Evolutionary conservation across 768 basidiomycete species (phyloP).

Genomic region (Mrakia blollopis): DNA sequence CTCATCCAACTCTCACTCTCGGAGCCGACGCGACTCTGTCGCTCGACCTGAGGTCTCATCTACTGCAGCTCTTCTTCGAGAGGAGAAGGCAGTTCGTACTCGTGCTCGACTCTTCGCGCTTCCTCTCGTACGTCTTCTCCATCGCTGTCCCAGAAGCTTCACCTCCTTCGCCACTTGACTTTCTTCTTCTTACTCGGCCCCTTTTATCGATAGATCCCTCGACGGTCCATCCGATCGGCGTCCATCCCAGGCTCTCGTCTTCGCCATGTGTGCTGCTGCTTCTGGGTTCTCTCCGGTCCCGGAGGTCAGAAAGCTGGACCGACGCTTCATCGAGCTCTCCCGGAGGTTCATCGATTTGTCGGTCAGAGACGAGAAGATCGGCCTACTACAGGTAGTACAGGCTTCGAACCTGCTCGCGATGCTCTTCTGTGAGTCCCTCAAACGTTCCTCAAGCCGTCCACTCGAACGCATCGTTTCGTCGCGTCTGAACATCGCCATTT

Average conservation of each 20-base stretch:
- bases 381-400: neutral
- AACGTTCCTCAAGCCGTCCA: too few species aligned
- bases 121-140: neutral
- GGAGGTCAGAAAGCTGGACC: neutral
- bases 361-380: neutral
- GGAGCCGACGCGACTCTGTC: neutral
- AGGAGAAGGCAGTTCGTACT: neutral
- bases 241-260: neutral
- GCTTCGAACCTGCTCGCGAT: neutral
- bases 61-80: conserved; percentile 8
- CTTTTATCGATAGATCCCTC: neutral
- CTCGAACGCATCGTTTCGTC: too few species aligned
- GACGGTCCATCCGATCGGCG: neutral
- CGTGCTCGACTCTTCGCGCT: neutral
- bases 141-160: neutral
- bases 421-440: neutral
- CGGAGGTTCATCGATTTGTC: neutral
- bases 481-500: neutral
- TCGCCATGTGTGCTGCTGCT: neutral
- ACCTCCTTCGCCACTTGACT: neutral
- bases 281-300: neutral
- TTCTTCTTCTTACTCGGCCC: neutral
- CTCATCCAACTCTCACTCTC: neutral
- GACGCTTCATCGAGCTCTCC: neutral
- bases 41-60: neutral